These are phyloP conservation scores for Penicillium maclennaniae DNA, from an alignment of 495 filamentous ascomycete genomes.

Conservation along the genomic window DNA sequence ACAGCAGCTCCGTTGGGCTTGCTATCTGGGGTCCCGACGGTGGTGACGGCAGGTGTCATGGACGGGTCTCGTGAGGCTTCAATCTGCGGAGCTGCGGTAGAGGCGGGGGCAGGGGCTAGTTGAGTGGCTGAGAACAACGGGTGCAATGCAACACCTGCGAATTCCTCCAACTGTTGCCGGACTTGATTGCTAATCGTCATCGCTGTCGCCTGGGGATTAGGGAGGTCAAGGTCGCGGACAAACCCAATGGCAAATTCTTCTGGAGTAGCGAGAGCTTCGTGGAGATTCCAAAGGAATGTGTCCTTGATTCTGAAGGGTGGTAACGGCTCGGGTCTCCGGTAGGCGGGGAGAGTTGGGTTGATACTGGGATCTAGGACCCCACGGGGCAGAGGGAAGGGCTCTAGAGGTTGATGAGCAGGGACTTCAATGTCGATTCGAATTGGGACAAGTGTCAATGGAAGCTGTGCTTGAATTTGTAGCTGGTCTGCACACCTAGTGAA, in stretches of 20 bases:
- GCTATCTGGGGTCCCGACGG: conserved; percentile 47
- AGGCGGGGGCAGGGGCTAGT: conserved; percentile 39
- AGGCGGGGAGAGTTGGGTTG: conserved; percentile 65
- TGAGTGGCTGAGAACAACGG: conserved; percentile 72
- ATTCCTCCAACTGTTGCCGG: conserved; percentile 91
- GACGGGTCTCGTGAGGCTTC: conserved; percentile 48
- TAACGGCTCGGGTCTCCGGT: conserved; percentile 69
- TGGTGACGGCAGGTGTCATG: conserved; percentile 46
- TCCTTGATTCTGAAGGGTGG: conserved; percentile 86
- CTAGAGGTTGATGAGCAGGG: conserved; percentile 66
- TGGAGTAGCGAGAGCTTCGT: conserved; percentile 89
- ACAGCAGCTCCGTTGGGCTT: conserved; percentile 29
- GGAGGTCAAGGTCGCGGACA: conserved; percentile 91
- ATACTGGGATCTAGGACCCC: conserved; percentile 58
- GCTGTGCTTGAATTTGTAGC: conserved; percentile 73
- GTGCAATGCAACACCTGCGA: conserved; percentile 89
- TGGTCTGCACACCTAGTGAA: conserved; percentile 53
- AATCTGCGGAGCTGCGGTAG: conserved; percentile 29
- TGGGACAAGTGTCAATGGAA: conserved; percentile 87
- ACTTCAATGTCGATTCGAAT: conserved; percentile 96
- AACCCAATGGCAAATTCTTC: conserved; percentile 90
- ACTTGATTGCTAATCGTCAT: conserved; percentile 88
- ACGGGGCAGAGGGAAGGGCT: conserved; percentile 65
- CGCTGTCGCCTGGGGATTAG: conserved; percentile 61
- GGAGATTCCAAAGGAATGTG: conserved; percentile 94